Percentiles rank a stretch among this genome's conserved stretches.
These are phyloP conservation scores for Margaritispora aquatica DNA, from an alignment of 495 filamentous ascomycete genomes.

Conservation along the genomic window DNA sequence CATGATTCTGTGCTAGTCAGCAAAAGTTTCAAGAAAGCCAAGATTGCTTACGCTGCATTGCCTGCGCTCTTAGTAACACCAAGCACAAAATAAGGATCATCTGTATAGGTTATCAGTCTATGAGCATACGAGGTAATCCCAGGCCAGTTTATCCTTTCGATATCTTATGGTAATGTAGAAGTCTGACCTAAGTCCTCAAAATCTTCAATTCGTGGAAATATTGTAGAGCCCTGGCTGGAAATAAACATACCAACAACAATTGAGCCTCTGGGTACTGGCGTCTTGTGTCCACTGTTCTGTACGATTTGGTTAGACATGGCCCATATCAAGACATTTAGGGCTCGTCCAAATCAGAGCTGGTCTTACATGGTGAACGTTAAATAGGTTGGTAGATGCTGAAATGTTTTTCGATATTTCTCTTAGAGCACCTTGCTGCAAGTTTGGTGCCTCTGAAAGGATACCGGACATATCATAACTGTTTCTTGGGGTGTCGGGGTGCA, in stretches of 20 bases:
- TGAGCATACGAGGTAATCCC: too few species aligned
- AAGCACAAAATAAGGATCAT: constrained; percentile 16
- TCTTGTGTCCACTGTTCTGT: background rate
- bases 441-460: background rate
- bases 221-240: too few species aligned
- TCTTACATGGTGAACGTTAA: background rate
- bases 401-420: background rate
- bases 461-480: background rate
- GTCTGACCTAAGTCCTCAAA: too few species aligned
- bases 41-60: constrained; percentile 11
- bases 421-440: background rate
- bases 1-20: constrained; percentile 4
- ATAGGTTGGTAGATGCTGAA: background rate
- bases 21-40: background rate
- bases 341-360: background rate
- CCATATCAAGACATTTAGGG: too few species aligned
- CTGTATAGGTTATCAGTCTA: too few species aligned
- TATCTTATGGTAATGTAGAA: too few species aligned
- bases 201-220: too few species aligned
- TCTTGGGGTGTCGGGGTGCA: background rate
- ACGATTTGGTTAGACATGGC: background rate
- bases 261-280: too few species aligned
- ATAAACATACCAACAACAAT: too few species aligned
- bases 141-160: too few species aligned
- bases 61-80: constrained; percentile 3